A percentile compares a stretch with the other conserved stretches of the same genome.
These are phyloP conservation scores for Maudiozyma barnettii DNA, from an alignment of 805 yeast genomes.

Conservation along the genomic window DNA sequence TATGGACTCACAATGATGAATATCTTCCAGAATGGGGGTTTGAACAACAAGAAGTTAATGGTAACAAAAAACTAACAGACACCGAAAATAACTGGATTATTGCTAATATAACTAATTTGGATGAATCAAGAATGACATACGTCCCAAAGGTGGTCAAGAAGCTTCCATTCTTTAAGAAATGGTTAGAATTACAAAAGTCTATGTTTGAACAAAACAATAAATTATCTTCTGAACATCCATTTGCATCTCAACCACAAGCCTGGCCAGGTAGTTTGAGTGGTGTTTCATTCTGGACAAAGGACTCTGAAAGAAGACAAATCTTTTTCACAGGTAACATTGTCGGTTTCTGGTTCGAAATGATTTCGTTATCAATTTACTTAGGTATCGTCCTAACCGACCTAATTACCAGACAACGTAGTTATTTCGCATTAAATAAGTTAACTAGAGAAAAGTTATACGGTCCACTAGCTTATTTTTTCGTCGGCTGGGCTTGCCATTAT, in stretches of 20 bases:
- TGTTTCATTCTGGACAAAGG: slow-evolving; percentile 91
- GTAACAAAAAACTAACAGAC: slow-evolving; percentile 73
- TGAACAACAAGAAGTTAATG: slow-evolving; percentile 86
- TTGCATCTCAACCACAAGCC: slow-evolving; percentile 80
- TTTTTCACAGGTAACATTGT: slow-evolving; percentile 82
- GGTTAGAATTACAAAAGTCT: slow-evolving; percentile 76
- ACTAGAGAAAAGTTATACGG: slow-evolving; percentile 68
- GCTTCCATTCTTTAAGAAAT: slow-evolving; percentile 72
- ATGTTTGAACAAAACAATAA: slow-evolving; percentile 93
- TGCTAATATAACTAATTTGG: slow-evolving; percentile 57
- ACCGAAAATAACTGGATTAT: slow-evolving; percentile 64
- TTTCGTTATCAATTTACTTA: slow-evolving; percentile 50
- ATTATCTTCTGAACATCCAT: slow-evolving; percentile 83
- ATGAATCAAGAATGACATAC: slow-evolving; percentile 53
- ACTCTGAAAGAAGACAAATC: slow-evolving; percentile 59
- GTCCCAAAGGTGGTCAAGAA: slow-evolving; percentile 54
- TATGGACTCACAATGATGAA: slow-evolving; percentile 86
- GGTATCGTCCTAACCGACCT: slow-evolving; percentile 67
- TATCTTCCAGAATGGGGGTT: slow-evolving; percentile 93
- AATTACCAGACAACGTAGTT: slow-evolving; percentile 64
- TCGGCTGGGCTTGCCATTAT: slow-evolving; percentile 85
- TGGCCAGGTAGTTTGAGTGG: slow-evolving; percentile 92
- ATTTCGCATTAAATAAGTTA: slow-evolving; percentile 43
- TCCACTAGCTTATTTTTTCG: slow-evolving; percentile 72
- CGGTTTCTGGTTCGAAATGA: slow-evolving; percentile 82